Evolutionary conservation across 2,329 filamentous ascomycete species (phyloP).

Genomic region (Cytospora schulzeri): DNA sequence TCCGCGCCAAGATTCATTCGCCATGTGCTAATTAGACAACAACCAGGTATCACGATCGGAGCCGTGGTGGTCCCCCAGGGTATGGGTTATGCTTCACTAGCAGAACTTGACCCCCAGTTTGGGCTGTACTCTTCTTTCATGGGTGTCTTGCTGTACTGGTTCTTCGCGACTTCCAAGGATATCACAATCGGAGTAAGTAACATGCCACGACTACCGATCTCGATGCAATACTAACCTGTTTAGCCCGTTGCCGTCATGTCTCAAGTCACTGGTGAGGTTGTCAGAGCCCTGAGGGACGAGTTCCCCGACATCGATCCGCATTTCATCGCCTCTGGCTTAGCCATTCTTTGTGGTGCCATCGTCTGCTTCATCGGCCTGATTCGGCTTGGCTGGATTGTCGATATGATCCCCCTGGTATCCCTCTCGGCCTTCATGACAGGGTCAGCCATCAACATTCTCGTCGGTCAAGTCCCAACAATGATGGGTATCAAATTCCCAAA

Average conservation of each 20-base stretch:
- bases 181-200: constrained; percentile 87
- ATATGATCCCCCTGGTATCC: constrained; percentile 86
- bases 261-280: constrained; percentile 81
- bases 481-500: constrained; percentile 74
- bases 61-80: constrained; percentile 86
- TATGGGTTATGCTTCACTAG: constrained; percentile 91
- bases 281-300: constrained; percentile 61
- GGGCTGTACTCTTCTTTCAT: constrained; percentile 96
- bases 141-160: constrained; percentile 93
- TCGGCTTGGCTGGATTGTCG: constrained; percentile 85
- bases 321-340: constrained; percentile 75
- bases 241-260: constrained; percentile 95
- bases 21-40: constrained; percentile 14
- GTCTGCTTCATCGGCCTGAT: constrained; percentile 78
- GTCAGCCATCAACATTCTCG: constrained; percentile 84
- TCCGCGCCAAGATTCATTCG: constrained; percentile 16
- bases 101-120: constrained; percentile 77
- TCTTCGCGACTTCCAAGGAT: constrained; percentile 97
- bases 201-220: constrained; percentile 15
- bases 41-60: constrained; percentile 55
- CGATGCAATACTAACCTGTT: constrained; percentile 27
- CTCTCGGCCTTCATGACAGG: constrained; percentile 97
- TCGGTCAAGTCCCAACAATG: constrained; percentile 79
- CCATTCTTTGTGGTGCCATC: constrained; percentile 76
- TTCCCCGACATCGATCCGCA: constrained; percentile 62